A percentile compares a stretch with the other conserved stretches of the same genome.
Conservation (phyloP, 805 yeast genomes). For the Schizosaccharomyces octosporus region DNA sequence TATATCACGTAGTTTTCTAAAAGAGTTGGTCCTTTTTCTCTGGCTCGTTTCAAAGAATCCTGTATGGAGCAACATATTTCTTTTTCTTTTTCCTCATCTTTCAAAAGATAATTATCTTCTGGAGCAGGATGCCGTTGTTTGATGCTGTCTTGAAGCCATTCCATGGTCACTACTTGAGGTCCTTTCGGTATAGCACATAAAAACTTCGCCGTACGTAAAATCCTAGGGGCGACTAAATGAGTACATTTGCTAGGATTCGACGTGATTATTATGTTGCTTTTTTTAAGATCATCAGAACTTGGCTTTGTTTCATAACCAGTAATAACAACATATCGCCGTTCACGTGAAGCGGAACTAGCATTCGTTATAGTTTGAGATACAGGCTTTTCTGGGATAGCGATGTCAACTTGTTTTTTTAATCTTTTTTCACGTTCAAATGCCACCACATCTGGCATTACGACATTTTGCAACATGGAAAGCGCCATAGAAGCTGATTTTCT, state of each 20-base stretch:
- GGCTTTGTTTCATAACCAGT: constrained; percentile 7
- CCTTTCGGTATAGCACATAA: constrained; percentile 39
- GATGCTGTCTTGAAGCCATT: constrained; percentile 9
- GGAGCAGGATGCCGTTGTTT: constrained; percentile 5
- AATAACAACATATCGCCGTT: constrained; percentile 3
- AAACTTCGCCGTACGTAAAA: constrained; percentile 73
- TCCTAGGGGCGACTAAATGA: constrained; percentile 45
- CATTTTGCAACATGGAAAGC: neutral
- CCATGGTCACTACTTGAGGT: constrained; percentile 10
- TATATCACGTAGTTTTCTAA: constrained; percentile 28
- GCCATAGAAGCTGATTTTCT: constrained; percentile 1
- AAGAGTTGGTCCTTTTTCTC: constrained; percentile 11
- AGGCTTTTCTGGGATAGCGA: neutral
- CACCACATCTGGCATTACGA: constrained; percentile 3
- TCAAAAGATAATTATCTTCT: constrained; percentile 10
- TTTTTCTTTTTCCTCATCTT: constrained; percentile 13
- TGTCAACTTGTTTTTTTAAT: neutral
- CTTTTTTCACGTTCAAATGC: constrained; percentile 1
- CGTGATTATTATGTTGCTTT: constrained; percentile 33
- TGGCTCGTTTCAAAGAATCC: constrained; percentile 9
- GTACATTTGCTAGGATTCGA: constrained; percentile 18
- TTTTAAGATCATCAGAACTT: constrained; percentile 5
- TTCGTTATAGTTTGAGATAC: neutral
- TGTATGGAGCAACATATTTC: constrained; percentile 8
- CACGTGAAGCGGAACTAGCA: neutral